Conservation (phyloP, 148 eudicot species). For the Euryodendron excelsum region DNA sequence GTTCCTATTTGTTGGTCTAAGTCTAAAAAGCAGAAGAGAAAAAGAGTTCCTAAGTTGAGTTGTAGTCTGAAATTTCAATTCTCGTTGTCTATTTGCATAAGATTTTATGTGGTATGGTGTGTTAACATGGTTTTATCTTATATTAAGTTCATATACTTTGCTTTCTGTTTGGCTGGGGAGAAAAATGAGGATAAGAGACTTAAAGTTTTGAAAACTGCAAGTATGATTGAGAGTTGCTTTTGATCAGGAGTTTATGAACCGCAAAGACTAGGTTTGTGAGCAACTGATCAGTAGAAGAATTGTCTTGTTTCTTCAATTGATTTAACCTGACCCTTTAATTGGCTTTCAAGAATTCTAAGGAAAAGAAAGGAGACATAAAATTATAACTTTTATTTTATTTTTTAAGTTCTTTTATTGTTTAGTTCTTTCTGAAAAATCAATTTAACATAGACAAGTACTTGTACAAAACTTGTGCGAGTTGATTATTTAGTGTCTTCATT, state of each 20-base stretch:
- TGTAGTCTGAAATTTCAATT: neutral
- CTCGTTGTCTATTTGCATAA: neutral
- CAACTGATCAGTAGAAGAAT: neutral
- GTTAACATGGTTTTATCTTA: neutral
- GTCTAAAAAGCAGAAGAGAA: no score
- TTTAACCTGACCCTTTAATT: neutral
- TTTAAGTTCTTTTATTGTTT: neutral
- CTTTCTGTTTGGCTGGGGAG: neutral
- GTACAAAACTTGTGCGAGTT: neutral
- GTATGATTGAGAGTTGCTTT: neutral
- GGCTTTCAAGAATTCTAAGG: neutral
- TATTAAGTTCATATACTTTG: neutral
- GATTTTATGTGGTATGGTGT: neutral
- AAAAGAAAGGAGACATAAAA: neutral
- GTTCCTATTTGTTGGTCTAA: neutral
- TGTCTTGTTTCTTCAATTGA: neutral
- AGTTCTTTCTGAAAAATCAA: neutral
- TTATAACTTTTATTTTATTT: neutral
- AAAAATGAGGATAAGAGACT: neutral
- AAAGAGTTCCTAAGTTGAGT: neutral
- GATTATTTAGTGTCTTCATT: neutral
- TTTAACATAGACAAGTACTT: neutral
- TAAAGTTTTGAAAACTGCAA: neutral
- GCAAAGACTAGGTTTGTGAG: neutral
- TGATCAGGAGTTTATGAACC: neutral